These are phyloP conservation scores for Phytophthora tubulina DNA, from an alignment of 352 stramenopile species.

Conservation along the genomic window DNA sequence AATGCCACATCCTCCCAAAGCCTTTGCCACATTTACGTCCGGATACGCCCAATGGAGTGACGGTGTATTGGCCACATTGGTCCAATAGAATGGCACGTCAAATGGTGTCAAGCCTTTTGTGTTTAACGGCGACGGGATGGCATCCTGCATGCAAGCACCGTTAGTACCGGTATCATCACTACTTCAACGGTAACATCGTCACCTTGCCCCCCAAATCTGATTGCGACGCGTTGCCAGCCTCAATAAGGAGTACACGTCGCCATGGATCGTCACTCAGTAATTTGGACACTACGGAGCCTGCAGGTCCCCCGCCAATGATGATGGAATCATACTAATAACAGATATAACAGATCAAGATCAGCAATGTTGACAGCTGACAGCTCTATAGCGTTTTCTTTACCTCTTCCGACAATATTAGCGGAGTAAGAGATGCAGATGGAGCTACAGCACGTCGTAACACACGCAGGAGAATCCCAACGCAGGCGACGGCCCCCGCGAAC, in stretches of 20 bases:
- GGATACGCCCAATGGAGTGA: constrained; percentile 80
- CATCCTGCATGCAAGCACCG: constrained; percentile 31
- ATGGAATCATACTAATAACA: constrained; percentile 65
- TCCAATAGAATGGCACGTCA: constrained; percentile 90
- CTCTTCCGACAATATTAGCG: constrained; percentile 37
- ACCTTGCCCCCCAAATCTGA: constrained; percentile 64
- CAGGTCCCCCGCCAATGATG: constrained; percentile 67
- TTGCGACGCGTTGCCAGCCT: constrained; percentile 70
- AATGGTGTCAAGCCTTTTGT: constrained; percentile 70
- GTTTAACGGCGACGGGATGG: constrained; percentile 54
- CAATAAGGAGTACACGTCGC: constrained; percentile 72
- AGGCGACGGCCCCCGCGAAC: constrained; percentile 17
- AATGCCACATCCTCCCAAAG: constrained; percentile 88
- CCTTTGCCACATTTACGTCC: constrained; percentile 86
- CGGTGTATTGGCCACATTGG: constrained; percentile 75
- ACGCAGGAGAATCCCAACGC: constrained; percentile 28
- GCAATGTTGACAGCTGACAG: no score
- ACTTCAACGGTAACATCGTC: not conserved
- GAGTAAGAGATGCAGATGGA: constrained; percentile 5
- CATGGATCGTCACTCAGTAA: constrained; percentile 62
- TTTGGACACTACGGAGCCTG: constrained; percentile 64
- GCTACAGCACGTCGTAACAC: constrained; percentile 4
- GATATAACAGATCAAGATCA: not conserved
- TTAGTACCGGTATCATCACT: not conserved
- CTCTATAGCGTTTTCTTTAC: constrained; percentile 13